Base-by-base conservation (phyloP, 768 basidiomycete genomes). In the Naganishia antarctica region DNA sequence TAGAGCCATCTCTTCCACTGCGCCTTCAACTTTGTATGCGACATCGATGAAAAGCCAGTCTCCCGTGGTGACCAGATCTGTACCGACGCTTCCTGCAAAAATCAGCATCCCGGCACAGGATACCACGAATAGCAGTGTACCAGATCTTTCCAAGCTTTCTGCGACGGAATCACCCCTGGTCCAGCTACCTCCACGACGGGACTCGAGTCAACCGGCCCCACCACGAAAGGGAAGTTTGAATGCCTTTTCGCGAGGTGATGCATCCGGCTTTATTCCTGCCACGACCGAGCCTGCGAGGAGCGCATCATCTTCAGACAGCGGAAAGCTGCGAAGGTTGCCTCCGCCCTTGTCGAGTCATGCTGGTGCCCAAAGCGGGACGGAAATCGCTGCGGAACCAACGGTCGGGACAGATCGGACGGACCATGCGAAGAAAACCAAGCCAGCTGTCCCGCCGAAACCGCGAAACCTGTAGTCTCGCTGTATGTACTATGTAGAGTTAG, bases 201-300 rank as follows among this genome's bases (percentile, higher is more conserved):
- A 44, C 6, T 44, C 43, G 43, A 44, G 34, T 15, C 8, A 15
- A 7, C 34, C 34, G 34, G 34, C 43, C n/a, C 53, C 32, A 16
- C 23, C 34, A 40, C 53, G 53, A 26, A 57, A 57, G 23, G 53
- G 53, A 9, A 57, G 53, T 40, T 34, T 57, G 32, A 37, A 57
- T 41, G 53, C 34, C 12, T 11, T 29, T 4, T 40, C 26, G 15
- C 32, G 34, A 34, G 37, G 23, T 6, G n/a, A 21, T 44, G 6
- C n/a, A 5, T 21, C 43, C 6, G 43, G n/a, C n/a, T n/a, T 18
- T 44, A 5, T 6, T 9, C 43, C 43, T 7, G 43, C 18, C 2
- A 40, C 26, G 16, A 3, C 32, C 2, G 13, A 16, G 1, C 32
- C 1, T 40, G 37, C 32, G 12, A 26, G 37, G 8, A 34, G 53